Percentiles rank a stretch among this genome's conserved stretches.
phyloP scores from a whole-genome alignment of 1,139 yeast species.

The Candida sanyaensis region DNA sequence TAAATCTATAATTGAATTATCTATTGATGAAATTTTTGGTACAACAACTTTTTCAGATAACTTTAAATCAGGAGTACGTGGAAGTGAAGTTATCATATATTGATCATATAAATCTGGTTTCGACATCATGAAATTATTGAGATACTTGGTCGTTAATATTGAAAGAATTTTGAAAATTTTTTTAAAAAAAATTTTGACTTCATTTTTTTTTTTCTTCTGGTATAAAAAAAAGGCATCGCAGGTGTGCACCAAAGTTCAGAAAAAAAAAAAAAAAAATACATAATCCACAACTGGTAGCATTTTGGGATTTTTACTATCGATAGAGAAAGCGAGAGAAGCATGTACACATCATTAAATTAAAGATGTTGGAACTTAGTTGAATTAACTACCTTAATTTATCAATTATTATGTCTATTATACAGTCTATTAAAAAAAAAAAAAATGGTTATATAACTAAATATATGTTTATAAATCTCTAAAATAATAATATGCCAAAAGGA shows the following conservation, averaged over 20 bases:
- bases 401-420: background rate
- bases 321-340: too few species aligned
- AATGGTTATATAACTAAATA: background rate
- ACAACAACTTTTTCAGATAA: conserved; percentile 32
- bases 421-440: conserved; percentile 1
- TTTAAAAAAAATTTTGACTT: too few species aligned
- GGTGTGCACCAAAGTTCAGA: background rate
- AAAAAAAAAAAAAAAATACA: background rate
- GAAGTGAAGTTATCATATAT: conserved; percentile 42
- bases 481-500: too few species aligned
- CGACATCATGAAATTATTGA: conserved; percentile 3
- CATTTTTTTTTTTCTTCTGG: too few species aligned
- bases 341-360: background rate
- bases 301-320: too few species aligned
- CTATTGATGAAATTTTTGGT: conserved; percentile 27
- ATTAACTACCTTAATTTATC: background rate
- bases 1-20: conserved; percentile 44
- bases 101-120: conserved; percentile 13
- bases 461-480: background rate
- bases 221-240: background rate
- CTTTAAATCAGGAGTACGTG: conserved; percentile 39
- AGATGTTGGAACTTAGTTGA: too few species aligned
- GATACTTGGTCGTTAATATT: background rate
- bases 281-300: background rate
- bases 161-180: too few species aligned